Evolutionary conservation across 1,284 basidiomycete genomes (phyloP).

Genomic region (Coriolopsis trogii): DNA sequence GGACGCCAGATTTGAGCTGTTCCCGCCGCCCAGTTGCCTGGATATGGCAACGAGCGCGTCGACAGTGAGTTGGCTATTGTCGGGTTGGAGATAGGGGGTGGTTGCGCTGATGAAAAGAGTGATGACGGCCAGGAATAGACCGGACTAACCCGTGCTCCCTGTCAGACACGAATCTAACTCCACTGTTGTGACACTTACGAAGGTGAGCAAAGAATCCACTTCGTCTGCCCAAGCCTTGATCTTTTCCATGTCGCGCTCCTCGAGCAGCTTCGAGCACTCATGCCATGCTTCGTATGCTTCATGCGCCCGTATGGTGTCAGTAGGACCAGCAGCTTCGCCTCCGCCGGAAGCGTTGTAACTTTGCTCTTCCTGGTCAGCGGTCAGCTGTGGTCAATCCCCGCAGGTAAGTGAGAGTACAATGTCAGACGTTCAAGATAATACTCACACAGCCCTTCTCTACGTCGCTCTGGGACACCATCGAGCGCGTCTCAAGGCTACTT

Average conservation of each 20-base stretch:
- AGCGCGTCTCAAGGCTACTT: too few relatives aligned
- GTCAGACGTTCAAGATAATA: too few relatives aligned
- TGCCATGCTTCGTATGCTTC: background rate
- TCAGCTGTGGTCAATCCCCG: too few relatives aligned
- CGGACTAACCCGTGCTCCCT: slow-evolving; percentile 2
- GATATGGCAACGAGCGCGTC: slow-evolving; percentile 3
- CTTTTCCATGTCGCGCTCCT: background rate
- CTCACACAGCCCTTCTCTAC: too few relatives aligned
- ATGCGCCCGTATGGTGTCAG: background rate
- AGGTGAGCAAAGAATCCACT: slow-evolving; percentile 7
- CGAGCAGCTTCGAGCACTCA: background rate
- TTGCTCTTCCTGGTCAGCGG: too few relatives aligned
- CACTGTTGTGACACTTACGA: background rate
- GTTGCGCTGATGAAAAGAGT: slow-evolving; percentile 9
- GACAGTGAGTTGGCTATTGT: background rate
- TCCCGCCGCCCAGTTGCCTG: slow-evolving; percentile 1
- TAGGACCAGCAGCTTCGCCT: background rate
- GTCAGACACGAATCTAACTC: background rate
- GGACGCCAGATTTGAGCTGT: background rate
- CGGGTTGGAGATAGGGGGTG: background rate
- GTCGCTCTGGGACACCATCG: too few relatives aligned
- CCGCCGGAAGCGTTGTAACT: background rate
- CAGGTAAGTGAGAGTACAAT: too few relatives aligned
- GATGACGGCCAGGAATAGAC: slow-evolving; percentile 10
- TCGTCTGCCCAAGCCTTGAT: slow-evolving; percentile 5